Evolutionary conservation across 108 stramenopile species (phyloP).

Genomic region (Bacterosira constricta): DNA sequence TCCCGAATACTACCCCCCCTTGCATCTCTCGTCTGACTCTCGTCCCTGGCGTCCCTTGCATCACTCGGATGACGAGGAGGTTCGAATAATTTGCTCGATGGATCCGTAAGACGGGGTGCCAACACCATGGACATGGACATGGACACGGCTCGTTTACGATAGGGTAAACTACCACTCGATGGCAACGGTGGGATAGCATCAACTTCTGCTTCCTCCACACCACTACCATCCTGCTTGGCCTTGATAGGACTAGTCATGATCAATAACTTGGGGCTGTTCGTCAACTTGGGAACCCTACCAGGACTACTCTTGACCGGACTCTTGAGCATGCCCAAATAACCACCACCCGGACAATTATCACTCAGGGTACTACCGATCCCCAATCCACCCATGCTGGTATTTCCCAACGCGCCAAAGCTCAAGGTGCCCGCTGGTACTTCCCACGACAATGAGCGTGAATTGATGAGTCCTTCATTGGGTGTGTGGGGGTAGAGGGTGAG

Average conservation of each 20-base stretch:
- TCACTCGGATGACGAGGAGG: no score
- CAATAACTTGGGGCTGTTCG: not conserved
- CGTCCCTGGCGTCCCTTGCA: no score
- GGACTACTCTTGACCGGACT: not conserved
- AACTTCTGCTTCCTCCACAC: not conserved
- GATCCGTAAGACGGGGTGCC: no score
- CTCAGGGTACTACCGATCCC: not conserved
- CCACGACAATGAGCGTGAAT: conserved; percentile 16
- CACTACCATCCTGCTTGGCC: not conserved
- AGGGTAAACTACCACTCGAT: not conserved
- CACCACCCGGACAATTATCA: not conserved
- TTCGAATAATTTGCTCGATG: no score
- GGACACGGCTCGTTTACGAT: no score
- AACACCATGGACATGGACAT: no score
- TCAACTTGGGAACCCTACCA: not conserved
- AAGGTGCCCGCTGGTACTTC: conserved; percentile 25
- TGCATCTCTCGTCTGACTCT: no score
- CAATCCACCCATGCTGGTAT: not conserved
- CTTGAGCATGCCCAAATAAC: not conserved
- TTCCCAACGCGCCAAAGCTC: no score
- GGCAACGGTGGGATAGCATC: not conserved
- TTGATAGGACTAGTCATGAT: no score
- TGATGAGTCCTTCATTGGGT: no score
- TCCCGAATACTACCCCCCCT: no score
- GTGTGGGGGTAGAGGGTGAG: no score